Evolutionary conservation across 352 stramenopile species (phyloP), one percentile per base, ranked within the genome.

Genomic region (Phytophthora aleatoria): DNA sequence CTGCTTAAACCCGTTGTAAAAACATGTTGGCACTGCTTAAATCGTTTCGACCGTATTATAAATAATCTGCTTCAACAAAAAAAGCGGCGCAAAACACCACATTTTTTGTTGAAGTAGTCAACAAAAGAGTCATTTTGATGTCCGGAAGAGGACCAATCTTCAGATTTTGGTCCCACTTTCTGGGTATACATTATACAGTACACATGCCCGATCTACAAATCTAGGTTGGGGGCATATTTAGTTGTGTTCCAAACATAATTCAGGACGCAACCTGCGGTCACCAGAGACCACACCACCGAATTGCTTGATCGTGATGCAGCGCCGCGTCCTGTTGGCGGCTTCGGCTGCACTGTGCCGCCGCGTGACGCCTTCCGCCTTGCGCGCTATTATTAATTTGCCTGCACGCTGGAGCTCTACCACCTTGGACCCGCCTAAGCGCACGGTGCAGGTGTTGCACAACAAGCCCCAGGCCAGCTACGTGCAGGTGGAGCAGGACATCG

Each of bases 401-500:
- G 1, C 1, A 11, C 65, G 57, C 30, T 66, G 45, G 24, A 60
- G 27, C 44, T 73, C 70, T 26, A 35, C 57, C 36, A 44, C 59
- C 5, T 31, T 27, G 39, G 57, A 65, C 27, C 28, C 50, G 27
- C 54, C 59, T 11, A 79, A 66, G 48, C 67, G 44, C 8, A 73
- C 56, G 12, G 73, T 92, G 28, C 77, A 90, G 52, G 83, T 92
- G 58, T 64, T 92, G 55, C 77, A 89, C 68, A 81, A 85, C 51
- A 81, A 83, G 27, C 65, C 69, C 2, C 38, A 71, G 35, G 81
- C 66, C 49, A 74, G 56, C 52, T 92, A 91, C 66, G 80, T 87
- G 38, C 67, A 92, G 53, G 69, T 85, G 51, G 86, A 95, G 66
- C 73, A 91, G 62, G 81, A 95, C 58, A 93, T 95, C 55, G 86